phyloP scores from a whole-genome alignment of 139 green algal genomes.

The Volvox africanus region DNA sequence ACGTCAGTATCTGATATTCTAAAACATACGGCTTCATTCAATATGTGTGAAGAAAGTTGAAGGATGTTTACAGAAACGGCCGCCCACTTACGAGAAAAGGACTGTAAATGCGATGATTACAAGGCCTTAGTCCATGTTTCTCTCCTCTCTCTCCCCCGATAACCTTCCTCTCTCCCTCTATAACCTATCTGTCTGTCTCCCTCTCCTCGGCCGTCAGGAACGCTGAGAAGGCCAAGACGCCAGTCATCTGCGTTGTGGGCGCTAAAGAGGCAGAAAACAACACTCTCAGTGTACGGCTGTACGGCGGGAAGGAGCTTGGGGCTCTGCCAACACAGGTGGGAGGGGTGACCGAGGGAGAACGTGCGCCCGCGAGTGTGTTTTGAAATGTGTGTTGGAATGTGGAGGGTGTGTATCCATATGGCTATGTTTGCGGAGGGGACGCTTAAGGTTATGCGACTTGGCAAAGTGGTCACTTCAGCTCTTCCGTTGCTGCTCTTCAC shows the following conservation, averaged over 20 bases:
- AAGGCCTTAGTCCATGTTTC: too few relatives aligned
- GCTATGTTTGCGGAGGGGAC: not conserved
- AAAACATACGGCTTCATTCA: too few relatives aligned
- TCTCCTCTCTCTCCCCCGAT: not conserved
- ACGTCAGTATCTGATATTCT: too few relatives aligned
- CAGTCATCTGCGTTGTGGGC: conserved; percentile 89
- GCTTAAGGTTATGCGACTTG: not conserved
- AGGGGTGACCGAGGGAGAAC: not conserved
- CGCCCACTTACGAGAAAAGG: too few relatives aligned
- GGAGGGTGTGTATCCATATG: not conserved
- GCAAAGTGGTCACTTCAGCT: not conserved
- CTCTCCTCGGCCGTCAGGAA: conserved; percentile 64
- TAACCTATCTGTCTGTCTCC: too few relatives aligned
- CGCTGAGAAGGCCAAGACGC: conserved; percentile 87
- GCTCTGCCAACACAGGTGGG: conserved; percentile 48
- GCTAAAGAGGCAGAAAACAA: conserved; percentile 76
- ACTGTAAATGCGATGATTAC: too few relatives aligned
- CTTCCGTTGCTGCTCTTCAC: not conserved
- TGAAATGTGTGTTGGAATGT: not conserved
- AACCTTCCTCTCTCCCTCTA: not conserved
- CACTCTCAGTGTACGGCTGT: conserved; percentile 79
- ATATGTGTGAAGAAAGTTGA: too few relatives aligned
- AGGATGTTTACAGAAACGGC: too few relatives aligned
- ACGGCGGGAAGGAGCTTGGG: conserved; percentile 76
- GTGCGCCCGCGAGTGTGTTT: not conserved